Evolutionary conservation across 495 filamentous ascomycete species (phyloP), one percentile per base, ranked within the genome.

Genomic region (Cudoniella acicularis): DNA sequence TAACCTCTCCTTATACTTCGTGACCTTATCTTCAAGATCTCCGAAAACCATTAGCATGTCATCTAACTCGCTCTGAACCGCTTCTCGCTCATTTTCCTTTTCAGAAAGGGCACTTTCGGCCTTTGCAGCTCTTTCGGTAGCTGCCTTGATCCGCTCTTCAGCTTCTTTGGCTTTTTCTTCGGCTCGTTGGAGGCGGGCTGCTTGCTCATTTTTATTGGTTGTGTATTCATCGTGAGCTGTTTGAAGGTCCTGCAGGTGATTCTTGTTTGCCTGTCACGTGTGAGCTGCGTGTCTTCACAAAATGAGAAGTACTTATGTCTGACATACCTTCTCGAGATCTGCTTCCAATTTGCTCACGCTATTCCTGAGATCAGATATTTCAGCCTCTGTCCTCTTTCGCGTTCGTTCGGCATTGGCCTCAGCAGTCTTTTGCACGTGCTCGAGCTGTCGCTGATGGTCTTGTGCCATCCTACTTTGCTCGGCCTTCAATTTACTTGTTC

Each of bases 1-100:
- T 41, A 96, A 77, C 47, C 84, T 86, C 27, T 65, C 89, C 83
- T 92, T 94, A 66, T 94, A 91, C 57, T 83, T 83, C 10, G 79
- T 76, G 58, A 87, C 77, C 77, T 93, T 95, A 50, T 92, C 87
- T 70, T 96, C 91, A n/a, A 94, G 64, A 65, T 96, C 91, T n/a
- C 82, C 87, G 70, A 96, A 88, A 27, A 96, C 85, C 77, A 94
- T 88, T 40, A 96, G 73, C 64, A 96, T 75, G 71, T 96, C 91
- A 63, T 96, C 91, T 26, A 92, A 73, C 67, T 94, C 90, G 21
- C 72, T 64, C 65, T 93, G 89, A 21, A 79, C 79, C 20, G 82
- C 73, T 54, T 81, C 75, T 48, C 81, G 81, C 60, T 87, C 82
- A 63, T 85, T 82, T 65, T 90, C 87, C 64, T 84, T 87, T 57